These are phyloP conservation scores for Agaricales sp. DNA, from an alignment of 1,284 basidiomycete genomes.

Conservation along the genomic window DNA sequence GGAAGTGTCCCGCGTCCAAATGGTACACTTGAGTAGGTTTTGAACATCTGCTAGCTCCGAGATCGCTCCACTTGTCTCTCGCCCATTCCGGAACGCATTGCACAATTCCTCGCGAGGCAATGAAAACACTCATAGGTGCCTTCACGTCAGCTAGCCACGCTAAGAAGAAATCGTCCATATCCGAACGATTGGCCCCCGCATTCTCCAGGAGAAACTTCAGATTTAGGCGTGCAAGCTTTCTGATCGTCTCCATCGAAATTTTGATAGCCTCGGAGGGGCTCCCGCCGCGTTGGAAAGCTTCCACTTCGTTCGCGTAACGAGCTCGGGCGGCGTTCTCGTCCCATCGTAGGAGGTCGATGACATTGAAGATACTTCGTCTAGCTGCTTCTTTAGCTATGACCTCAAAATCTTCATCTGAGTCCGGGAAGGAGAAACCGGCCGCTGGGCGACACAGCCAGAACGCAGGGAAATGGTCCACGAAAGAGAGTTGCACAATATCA, in stretches of 20 bases:
- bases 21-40: background rate
- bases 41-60: background rate
- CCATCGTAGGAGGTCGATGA: background rate
- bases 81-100: background rate
- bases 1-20: background rate
- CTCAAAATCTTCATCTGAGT: background rate
- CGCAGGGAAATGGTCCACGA: constrained; percentile 13
- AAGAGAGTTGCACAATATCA: constrained; percentile 9
- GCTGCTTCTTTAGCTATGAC: background rate
- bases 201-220: background rate
- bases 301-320: background rate
- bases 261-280: background rate
- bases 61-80: background rate
- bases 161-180: background rate
- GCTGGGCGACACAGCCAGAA: constrained; percentile 2
- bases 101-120: background rate
- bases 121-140: background rate
- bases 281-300: background rate
- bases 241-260: background rate
- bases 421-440: background rate
- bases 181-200: background rate
- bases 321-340: background rate
- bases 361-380: background rate
- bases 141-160: background rate
- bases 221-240: background rate